Conservation (phyloP, 371 early-diverging fungal genomes). For the Lichtheimia hyalospora region DNA sequence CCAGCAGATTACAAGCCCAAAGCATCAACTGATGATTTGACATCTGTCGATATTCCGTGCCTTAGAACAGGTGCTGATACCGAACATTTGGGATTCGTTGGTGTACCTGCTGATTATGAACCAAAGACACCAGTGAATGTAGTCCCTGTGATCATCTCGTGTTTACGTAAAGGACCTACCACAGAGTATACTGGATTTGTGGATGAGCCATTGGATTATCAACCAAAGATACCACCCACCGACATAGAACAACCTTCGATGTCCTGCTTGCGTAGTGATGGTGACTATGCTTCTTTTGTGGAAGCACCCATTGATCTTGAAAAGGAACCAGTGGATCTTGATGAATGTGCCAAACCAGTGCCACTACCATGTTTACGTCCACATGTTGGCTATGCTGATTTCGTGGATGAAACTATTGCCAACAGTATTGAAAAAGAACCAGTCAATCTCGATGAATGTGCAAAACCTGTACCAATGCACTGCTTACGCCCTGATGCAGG, state of each 20-base stretch:
- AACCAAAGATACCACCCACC: too few relatives aligned
- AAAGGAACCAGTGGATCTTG: constrained; percentile 3
- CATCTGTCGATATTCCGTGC: not conserved
- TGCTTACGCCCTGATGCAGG: too few relatives aligned
- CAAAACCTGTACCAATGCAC: not conserved
- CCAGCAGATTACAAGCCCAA: not conserved
- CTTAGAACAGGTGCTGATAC: not conserved
- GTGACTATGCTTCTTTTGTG: not conserved
- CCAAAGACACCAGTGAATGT: too few relatives aligned
- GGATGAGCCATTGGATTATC: not conserved
- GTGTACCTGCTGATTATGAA: not conserved
- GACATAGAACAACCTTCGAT: too few relatives aligned
- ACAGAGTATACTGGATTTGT: not conserved
- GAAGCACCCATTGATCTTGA: constrained; percentile 1
- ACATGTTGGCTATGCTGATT: not conserved
- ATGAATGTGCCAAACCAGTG: not conserved
- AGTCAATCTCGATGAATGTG: not conserved
- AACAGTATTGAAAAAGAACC: not conserved
- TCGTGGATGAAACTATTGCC: not conserved
- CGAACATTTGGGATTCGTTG: not conserved
- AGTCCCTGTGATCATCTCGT: not conserved
- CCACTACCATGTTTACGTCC: not conserved
- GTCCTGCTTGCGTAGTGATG: not conserved
- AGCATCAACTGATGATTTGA: too few relatives aligned
- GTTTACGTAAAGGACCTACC: too few relatives aligned